Evolutionary conservation across 768 basidiomycete genomes (phyloP), one percentile per base, ranked within the genome.

Genomic region (Naganishia vishniacii): DNA sequence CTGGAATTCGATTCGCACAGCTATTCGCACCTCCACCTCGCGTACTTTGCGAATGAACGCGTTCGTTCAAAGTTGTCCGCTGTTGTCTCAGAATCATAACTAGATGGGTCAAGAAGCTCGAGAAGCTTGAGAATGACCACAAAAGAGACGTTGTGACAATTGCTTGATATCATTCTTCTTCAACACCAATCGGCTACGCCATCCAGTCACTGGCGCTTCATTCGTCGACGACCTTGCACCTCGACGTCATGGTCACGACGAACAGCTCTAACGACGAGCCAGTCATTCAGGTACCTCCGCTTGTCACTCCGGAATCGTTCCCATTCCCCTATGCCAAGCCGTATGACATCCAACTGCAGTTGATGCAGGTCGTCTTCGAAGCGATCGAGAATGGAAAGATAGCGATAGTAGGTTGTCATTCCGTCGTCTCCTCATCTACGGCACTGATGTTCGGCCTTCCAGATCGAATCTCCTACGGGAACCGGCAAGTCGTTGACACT

Each of bases 281-380:
- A 7, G 32, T 26, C 25, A 37, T 18, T 20, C 29, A 16, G 23
- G 62, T 67, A 15, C 67, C 71, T 9, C 48, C 65, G 1, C 77
- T 94, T 4, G 78, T 84, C 0, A 87, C 87, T 0, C 92, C 91
- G 0, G 71, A 76, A 0, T 69, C 70, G 0, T 95, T 95, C 73
- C 80, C 85, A 2, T 97, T 98, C 72, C 93, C 93, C 0, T 95
- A 87, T 71, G 80, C 83, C 16, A 80, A 84, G 4, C 91, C 91
- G 2, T 94, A 94, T 74, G 73, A 81, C 18, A 93, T 94, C 63
- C 94, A 98, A 74, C 79, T 82, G 0, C 83, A 88, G 37, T 84
- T 97, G 28, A 95, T 97, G 93, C 84, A 81, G 18, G 89, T 91
- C 67, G 79, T 98, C 0, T 97, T 92, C 75, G 70, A 81, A 6